Base-by-base conservation (phyloP, 306 rosid genomes). In the Alnus glutinosa region DNA sequence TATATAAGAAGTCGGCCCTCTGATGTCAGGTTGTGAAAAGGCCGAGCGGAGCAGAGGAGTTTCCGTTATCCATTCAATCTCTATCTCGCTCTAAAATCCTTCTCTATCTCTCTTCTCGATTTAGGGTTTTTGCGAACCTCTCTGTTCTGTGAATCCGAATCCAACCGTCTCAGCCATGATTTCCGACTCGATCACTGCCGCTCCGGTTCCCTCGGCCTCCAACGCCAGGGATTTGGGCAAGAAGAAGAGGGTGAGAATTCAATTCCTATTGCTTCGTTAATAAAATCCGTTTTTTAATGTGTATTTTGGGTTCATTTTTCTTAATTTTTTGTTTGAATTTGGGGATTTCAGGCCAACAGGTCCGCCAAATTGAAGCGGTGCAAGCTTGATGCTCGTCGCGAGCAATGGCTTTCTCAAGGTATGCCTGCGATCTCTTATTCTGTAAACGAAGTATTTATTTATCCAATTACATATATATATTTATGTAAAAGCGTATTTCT, bases 361-460 rank as follows among this genome's bases (percentile, higher is more conserved):
- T 85, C 95, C 5, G 98, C 99, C 4, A 95, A 95, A 95, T 88
- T 95, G 95, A 95, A 95, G 90, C 98, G 93, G 86, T 84, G 92
- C 76, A 95, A 95, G 88, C 93, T 93, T 75, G 98, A 95, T 71
- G 98, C 90, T 58, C 99, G 99, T 77, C 97, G 99, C 28, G 99
- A 95, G 79, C 99, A 95, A 84, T 95, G 98, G 99, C 87, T 95
- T 49, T 88, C 96, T 44, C 97, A 90, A 87, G 94, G 99, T 95
- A 83, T 9, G 84, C n/a, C 15, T 4, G 50, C 70, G 61, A 78
- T 78, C 81, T 85, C 46, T 67, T 12, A 52, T 46, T 18, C 7
- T 52, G 0, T n/a, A 1, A 32, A 18, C 28, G 50, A 59, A 9
- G 49, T 32, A 28, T 7, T 18, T 11, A 67, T 37, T 30, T 30